These are phyloP conservation scores for Polyporus arcularius DNA, from an alignment of 768 basidiomycete genomes.

Conservation along the genomic window DNA sequence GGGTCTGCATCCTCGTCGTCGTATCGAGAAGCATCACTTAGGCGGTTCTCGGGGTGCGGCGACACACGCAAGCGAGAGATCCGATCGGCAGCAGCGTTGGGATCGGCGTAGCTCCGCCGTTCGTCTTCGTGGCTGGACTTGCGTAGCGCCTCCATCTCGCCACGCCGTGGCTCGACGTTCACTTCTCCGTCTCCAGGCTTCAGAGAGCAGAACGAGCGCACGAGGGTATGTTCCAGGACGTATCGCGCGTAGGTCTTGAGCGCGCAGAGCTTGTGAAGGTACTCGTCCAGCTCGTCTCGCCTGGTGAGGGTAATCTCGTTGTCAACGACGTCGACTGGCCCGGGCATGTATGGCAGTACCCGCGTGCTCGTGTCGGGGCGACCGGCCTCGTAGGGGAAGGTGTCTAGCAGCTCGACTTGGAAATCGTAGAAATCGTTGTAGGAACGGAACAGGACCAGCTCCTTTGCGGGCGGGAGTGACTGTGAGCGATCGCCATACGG, in stretches of 20 bases:
- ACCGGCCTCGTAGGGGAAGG: conserved; percentile 91
- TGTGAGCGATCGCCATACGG: conserved; percentile 68
- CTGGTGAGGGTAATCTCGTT: conserved; percentile 80
- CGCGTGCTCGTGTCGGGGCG: conserved; percentile 64
- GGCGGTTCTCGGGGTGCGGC: conserved; percentile 43
- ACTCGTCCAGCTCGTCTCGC: conserved; percentile 84
- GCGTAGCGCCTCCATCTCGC: conserved; percentile 58
- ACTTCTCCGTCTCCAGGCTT: conserved; percentile 86
- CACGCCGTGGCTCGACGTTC: conserved; percentile 57
- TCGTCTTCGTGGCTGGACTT: conserved; percentile 18
- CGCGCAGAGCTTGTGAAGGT: conserved; percentile 77
- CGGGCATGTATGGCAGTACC: conserved; percentile 96
- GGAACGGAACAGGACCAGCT: conserved; percentile 87
- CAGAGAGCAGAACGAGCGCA: conserved; percentile 80
- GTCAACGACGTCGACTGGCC: conserved; percentile 83
- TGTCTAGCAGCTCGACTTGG: conserved; percentile 84
- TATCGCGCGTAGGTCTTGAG: conserved; percentile 74
- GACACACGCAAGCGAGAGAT: conserved; percentile 51
- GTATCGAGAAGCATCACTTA: conserved; percentile 64
- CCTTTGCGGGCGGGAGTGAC: conserved; percentile 63
- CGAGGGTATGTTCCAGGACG: conserved; percentile 76
- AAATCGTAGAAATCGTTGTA: conserved; percentile 99
- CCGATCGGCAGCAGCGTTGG: conserved; percentile 45
- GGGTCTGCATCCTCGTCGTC: conserved; percentile 25
- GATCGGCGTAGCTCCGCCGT: conserved; percentile 24